A percentile compares a stretch with the other conserved stretches of the same genome.
These are phyloP conservation scores for Diatrype stigma DNA, from an alignment of 2,329 filamentous ascomycete species.

Conservation along the genomic window DNA sequence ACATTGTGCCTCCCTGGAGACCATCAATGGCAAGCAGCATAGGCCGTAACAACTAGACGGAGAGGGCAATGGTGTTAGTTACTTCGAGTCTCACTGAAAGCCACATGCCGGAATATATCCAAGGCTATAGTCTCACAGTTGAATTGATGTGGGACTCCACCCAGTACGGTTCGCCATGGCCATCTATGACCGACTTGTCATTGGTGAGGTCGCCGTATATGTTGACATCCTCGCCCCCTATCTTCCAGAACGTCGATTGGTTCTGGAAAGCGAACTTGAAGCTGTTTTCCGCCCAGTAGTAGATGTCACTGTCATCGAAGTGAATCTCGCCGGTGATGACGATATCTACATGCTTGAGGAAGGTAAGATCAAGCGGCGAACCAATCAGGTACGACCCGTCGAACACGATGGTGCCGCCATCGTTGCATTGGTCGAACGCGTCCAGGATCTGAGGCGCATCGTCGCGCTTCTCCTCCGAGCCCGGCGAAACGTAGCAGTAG, in stretches of 20 bases:
- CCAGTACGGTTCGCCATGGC: slow-evolving; percentile 63
- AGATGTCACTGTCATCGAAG: slow-evolving; percentile 59
- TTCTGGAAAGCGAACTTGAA: slow-evolving; percentile 66
- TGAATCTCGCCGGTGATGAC: slow-evolving; percentile 51
- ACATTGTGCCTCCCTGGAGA: slow-evolving; percentile 53
- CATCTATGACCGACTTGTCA: slow-evolving; percentile 41
- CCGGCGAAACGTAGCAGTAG: slow-evolving; percentile 14
- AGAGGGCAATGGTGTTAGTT: neutral
- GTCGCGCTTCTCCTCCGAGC: slow-evolving; percentile 9
- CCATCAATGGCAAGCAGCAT: slow-evolving; percentile 55
- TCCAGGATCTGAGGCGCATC: slow-evolving; percentile 40
- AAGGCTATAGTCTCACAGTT: slow-evolving; percentile 4
- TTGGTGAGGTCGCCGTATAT: slow-evolving; percentile 53
- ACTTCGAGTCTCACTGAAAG: neutral
- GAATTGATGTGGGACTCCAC: slow-evolving; percentile 43
- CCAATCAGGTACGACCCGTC: slow-evolving; percentile 57
- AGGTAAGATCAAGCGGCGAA: slow-evolving; percentile 62
- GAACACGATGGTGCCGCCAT: slow-evolving; percentile 60
- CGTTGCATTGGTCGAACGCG: slow-evolving; percentile 55
- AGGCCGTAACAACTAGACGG: slow-evolving; percentile 45
- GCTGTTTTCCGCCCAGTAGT: slow-evolving; percentile 63
- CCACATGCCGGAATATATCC: neutral
- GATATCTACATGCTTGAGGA: slow-evolving; percentile 59
- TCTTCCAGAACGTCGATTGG: slow-evolving; percentile 48
- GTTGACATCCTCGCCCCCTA: slow-evolving; percentile 49